Evolutionary conservation across 2,329 filamentous ascomycete genomes (phyloP).

Genomic region (Tolypocladium paradoxum): DNA sequence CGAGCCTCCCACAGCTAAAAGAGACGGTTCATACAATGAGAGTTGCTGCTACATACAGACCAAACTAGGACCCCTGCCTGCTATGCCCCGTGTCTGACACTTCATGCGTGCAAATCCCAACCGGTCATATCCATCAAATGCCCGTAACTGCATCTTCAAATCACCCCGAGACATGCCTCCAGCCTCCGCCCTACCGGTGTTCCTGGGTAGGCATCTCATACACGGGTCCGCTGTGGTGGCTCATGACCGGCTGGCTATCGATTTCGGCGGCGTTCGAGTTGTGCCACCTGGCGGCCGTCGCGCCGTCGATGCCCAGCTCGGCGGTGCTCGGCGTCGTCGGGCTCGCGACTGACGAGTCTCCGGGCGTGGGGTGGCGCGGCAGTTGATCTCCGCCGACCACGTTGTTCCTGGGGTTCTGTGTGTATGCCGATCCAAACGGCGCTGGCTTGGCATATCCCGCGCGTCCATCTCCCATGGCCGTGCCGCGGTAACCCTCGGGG

Average conservation of each 20-base stretch:
- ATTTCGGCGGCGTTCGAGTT: slow-evolving; percentile 26
- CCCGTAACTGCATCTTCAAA: background rate
- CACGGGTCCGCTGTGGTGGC: slow-evolving; percentile 23
- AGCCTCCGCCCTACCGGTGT: slow-evolving; percentile 18
- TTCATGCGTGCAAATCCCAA: background rate
- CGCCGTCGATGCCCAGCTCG: slow-evolving; percentile 19
- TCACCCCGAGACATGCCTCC: background rate
- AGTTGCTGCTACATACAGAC: background rate
- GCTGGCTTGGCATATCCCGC: slow-evolving; percentile 28
- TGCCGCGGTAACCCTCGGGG: slow-evolving; percentile 27
- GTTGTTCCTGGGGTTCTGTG: slow-evolving; percentile 10
- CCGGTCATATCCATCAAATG: background rate
- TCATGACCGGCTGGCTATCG: slow-evolving; percentile 22
- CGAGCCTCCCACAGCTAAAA: background rate
- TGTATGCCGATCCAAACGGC: slow-evolving; percentile 20
- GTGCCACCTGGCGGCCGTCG: slow-evolving; percentile 20
- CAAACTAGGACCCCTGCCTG: background rate
- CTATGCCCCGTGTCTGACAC: background rate
- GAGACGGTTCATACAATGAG: background rate
- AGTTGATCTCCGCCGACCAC: slow-evolving; percentile 9
- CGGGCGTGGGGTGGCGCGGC: slow-evolving; percentile 16
- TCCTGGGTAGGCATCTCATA: slow-evolving; percentile 31
- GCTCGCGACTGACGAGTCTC: slow-evolving; percentile 7
- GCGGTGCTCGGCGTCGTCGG: slow-evolving; percentile 1
- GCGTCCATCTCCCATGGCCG: slow-evolving; percentile 27